Conservation (phyloP, 2,329 filamentous ascomycete genomes). For the Fusarium ramigenum region DNA sequence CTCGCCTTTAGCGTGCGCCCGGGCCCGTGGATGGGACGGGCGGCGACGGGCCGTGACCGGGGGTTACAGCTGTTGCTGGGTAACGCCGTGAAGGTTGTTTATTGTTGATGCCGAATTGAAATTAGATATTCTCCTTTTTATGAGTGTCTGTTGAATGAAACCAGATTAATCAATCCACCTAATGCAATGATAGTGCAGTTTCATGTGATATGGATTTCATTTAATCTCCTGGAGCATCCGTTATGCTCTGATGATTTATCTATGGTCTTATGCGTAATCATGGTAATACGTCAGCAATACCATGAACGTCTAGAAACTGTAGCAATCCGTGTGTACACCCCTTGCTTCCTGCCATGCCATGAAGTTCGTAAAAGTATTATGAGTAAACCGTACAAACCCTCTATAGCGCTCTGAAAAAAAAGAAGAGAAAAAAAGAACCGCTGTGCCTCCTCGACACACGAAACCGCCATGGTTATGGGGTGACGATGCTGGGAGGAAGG, state of each 20-base stretch:
- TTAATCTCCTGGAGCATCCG: background rate
- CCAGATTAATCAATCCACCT: background rate
- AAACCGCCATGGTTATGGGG: background rate
- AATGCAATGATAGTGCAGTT: constrained; percentile 6
- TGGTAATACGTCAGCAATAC: background rate
- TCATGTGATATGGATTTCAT: background rate
- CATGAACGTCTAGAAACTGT: constrained; percentile 18
- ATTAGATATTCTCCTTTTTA: constrained; percentile 1
- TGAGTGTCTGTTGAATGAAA: background rate
- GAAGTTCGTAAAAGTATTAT: constrained; percentile 19
- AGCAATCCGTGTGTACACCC: constrained; percentile 19
- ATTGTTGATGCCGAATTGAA: constrained; percentile 15
- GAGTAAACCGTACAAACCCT: constrained; percentile 6
- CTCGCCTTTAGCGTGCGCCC: constrained; percentile 16
- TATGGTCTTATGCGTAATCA: background rate
- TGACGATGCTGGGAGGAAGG: background rate
- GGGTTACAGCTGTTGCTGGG: constrained; percentile 10
- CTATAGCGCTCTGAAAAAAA: background rate
- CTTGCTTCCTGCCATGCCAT: constrained; percentile 16
- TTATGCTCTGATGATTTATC: constrained; percentile 8
- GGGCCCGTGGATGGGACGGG: constrained; percentile 12
- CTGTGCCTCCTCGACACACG: background rate
- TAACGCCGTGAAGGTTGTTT: constrained; percentile 13
- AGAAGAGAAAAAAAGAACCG: background rate
- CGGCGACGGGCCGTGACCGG: constrained; percentile 23